phyloP scores from a whole-genome alignment of 78 protist genomes.

The Guillardia theta region DNA sequence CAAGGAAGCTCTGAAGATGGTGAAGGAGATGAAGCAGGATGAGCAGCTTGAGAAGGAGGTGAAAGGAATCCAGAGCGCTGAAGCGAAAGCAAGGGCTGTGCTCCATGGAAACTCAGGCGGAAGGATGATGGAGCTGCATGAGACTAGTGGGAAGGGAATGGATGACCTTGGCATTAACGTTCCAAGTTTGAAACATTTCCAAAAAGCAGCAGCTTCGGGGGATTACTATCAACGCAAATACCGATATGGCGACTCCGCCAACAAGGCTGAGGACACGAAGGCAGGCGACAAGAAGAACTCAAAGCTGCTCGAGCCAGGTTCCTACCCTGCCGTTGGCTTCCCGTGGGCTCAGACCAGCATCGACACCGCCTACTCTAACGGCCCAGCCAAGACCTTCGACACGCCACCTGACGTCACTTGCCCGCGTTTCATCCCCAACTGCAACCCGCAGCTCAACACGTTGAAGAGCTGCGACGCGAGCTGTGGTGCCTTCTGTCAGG shows the following conservation, averaged over 20 bases:
- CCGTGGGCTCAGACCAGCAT: background rate
- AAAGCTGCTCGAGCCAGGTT: background rate
- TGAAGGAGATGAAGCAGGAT: background rate
- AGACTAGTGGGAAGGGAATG: background rate
- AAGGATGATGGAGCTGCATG: background rate
- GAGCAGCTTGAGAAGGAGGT: background rate
- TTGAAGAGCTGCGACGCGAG: background rate
- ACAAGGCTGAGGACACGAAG: background rate
- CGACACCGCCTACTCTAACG: background rate
- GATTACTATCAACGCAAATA: background rate
- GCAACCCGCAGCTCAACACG: background rate
- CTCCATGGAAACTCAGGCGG: background rate
- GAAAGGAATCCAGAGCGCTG: background rate
- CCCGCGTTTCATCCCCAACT: background rate
- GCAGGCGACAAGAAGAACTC: too few species aligned
- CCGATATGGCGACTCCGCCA: background rate
- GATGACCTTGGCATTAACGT: background rate
- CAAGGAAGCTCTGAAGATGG: background rate
- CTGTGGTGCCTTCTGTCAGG: background rate
- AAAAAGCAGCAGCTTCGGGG: background rate
- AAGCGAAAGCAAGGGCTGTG: background rate
- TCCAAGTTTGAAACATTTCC: background rate
- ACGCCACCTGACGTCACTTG: background rate
- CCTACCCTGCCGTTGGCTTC: background rate
- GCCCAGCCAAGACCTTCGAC: background rate